These are phyloP conservation scores for Russula sp. DNA, from an alignment of 768 basidiomycete species.

Conservation along the genomic window DNA sequence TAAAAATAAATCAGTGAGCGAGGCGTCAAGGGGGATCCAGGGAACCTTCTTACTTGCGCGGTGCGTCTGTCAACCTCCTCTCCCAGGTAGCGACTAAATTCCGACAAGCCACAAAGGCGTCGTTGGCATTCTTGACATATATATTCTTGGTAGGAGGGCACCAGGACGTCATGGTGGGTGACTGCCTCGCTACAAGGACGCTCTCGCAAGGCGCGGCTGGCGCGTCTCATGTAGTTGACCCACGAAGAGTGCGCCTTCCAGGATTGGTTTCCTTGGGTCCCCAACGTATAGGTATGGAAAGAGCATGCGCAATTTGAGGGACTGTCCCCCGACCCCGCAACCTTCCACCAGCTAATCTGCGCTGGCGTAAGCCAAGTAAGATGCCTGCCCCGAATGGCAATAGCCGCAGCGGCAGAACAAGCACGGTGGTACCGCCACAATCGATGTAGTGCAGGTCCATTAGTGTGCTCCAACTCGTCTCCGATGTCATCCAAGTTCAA, in stretches of 20 bases:
- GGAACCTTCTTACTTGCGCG: not conserved
- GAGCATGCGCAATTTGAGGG: no score
- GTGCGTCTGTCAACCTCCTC: not conserved
- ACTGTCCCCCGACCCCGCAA: no score
- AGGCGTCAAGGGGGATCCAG: not conserved
- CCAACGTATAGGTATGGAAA: no score
- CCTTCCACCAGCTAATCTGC: not conserved
- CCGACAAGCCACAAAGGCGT: not conserved
- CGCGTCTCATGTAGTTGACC: not conserved
- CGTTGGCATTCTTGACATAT: not conserved
- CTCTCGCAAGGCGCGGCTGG: not conserved
- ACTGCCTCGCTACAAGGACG: not conserved
- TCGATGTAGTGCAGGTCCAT: not conserved
- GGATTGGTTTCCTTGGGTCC: no score
- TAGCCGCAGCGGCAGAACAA: not conserved
- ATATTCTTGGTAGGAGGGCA: not conserved
- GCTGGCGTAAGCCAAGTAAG: not conserved
- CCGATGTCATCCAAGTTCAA: not conserved
- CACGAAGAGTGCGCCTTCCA: not conserved
- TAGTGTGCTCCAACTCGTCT: not conserved
- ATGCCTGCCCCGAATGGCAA: not conserved
- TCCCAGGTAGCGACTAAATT: not conserved
- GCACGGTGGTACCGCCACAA: slow-evolving; percentile 4
- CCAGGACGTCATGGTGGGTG: not conserved
- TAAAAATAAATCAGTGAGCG: not conserved